These are phyloP conservation scores for Ascochyta rabiei DNA, from an alignment of 2,329 filamentous ascomycete species.

Conservation along the genomic window DNA sequence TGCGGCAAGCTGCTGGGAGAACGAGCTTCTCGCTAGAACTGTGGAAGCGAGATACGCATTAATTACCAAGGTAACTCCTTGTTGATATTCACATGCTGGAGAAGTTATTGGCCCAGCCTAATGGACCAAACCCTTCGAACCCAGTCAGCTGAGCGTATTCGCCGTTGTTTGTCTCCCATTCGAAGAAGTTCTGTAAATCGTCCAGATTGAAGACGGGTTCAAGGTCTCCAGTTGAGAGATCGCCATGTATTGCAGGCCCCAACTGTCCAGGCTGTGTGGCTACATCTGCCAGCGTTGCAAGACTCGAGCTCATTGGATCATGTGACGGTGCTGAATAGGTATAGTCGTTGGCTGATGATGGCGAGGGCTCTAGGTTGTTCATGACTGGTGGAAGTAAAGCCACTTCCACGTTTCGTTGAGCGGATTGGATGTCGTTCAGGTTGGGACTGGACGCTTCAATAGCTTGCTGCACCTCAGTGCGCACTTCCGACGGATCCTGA, in stretches of 20 bases:
- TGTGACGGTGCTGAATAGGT: conserved; percentile 16
- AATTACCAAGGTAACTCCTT: background rate
- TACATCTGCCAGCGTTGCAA: conserved; percentile 18
- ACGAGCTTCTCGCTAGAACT: no score
- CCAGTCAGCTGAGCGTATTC: conserved; percentile 38
- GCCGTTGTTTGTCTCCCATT: conserved; percentile 34
- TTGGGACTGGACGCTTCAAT: conserved; percentile 23
- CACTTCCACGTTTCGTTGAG: conserved; percentile 15
- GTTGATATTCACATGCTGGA: conserved; percentile 26
- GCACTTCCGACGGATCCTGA: conserved; percentile 34
- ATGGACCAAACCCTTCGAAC: conserved; percentile 36
- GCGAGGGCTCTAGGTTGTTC: conserved; percentile 8
- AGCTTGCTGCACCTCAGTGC: conserved; percentile 31
- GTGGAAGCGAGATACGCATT: background rate
- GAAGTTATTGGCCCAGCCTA: conserved; percentile 41
- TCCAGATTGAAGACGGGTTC: conserved; percentile 42
- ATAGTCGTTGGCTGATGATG: conserved; percentile 19
- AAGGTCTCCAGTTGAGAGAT: conserved; percentile 14
- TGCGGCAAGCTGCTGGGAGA: no score
- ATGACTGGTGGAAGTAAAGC: conserved; percentile 23
- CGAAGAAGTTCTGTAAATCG: conserved; percentile 43
- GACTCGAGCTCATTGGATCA: conserved; percentile 6
- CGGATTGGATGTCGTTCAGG: conserved; percentile 7
- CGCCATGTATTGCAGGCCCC: conserved; percentile 18
- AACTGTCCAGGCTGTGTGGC: conserved; percentile 19